A percentile compares a stretch with the other conserved stretches of the same genome.
These are phyloP conservation scores for Digitaria exilis DNA, from an alignment of 202 grass and related monocot genomes.

Conservation along the genomic window DNA sequence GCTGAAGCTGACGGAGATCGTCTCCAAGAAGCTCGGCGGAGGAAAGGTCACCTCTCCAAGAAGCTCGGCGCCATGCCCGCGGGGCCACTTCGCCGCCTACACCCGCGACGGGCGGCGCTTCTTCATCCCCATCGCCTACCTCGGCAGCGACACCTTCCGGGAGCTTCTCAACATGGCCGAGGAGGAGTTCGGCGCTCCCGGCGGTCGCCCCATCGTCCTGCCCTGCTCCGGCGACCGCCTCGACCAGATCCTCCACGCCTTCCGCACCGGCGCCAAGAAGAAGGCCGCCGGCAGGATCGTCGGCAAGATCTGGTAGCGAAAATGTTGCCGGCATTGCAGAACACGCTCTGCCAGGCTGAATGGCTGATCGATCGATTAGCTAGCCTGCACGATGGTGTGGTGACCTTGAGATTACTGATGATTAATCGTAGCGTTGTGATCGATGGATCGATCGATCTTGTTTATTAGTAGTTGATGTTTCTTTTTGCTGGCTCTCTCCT, in stretches of 20 bases:
- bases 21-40: slow-evolving; percentile 50
- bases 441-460: neutral
- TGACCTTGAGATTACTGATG: slow-evolving; percentile 1
- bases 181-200: slow-evolving; percentile 76
- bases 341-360: neutral
- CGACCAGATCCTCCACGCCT: slow-evolving; percentile 48
- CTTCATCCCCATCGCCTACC: slow-evolving; percentile 69
- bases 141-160: slow-evolving; percentile 58
- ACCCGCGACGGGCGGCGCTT: slow-evolving; percentile 63
- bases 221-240: slow-evolving; percentile 63
- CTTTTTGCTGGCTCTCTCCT: slow-evolving; percentile 34
- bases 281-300: too few relatives aligned
- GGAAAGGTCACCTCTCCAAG: slow-evolving; percentile 48
- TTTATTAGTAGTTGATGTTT: slow-evolving; percentile 2
- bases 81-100: slow-evolving; percentile 83
- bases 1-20: slow-evolving; percentile 55
- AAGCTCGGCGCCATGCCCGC: slow-evolving; percentile 37
- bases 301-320: slow-evolving; percentile 47
- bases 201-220: slow-evolving; percentile 66
- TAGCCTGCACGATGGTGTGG: neutral
- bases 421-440: slow-evolving; percentile 27
- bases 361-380: neutral
- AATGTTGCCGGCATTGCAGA: neutral
- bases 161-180: slow-evolving; percentile 70
- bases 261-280: slow-evolving; percentile 30